A percentile compares a stretch with the other conserved stretches of the same genome.
Evolutionary conservation across 2,329 filamentous ascomycete genomes (phyloP).

Genomic region (Exophiala sp.): DNA sequence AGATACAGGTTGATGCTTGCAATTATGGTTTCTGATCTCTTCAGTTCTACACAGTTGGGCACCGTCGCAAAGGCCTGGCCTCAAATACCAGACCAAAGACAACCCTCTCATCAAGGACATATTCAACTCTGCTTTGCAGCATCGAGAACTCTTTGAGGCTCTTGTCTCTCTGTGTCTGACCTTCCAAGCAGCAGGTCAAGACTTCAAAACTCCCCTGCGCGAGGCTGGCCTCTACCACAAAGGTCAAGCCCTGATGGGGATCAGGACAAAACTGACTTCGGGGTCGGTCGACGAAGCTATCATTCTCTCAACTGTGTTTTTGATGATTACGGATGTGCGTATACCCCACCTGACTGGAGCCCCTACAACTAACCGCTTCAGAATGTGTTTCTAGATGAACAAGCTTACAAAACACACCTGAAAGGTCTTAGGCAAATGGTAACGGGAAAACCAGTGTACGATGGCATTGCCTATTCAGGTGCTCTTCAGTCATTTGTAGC

Average conservation of each 20-base stretch:
- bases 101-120: conserved; percentile 21
- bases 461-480: conserved; percentile 2
- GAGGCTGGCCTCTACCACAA: conserved; percentile 18
- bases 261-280: conserved; percentile 10
- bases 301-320: conserved; percentile 19
- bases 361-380: not conserved
- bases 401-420: conserved; percentile 18
- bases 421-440: conserved; percentile 19
- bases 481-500: conserved; percentile 13
- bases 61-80: conserved; percentile 16
- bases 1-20: not conserved
- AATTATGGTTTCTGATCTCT: not conserved
- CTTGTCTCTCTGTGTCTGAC: conserved; percentile 17
- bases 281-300: conserved; percentile 19
- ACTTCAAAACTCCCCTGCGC: conserved; percentile 9
- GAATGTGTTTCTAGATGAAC: conserved; percentile 20
- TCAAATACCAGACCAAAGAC: conserved; percentile 18
- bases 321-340: conserved; percentile 24
- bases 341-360: not conserved
- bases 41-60: conserved; percentile 18
- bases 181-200: conserved; percentile 15
- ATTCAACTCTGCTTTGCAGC: conserved; percentile 16
- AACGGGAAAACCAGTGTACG: not conserved
- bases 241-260: conserved; percentile 13
- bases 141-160: conserved; percentile 21